These are phyloP conservation scores for Xylariaceae sp. DNA, from an alignment of 2,329 filamentous ascomycete genomes.

Conservation along the genomic window DNA sequence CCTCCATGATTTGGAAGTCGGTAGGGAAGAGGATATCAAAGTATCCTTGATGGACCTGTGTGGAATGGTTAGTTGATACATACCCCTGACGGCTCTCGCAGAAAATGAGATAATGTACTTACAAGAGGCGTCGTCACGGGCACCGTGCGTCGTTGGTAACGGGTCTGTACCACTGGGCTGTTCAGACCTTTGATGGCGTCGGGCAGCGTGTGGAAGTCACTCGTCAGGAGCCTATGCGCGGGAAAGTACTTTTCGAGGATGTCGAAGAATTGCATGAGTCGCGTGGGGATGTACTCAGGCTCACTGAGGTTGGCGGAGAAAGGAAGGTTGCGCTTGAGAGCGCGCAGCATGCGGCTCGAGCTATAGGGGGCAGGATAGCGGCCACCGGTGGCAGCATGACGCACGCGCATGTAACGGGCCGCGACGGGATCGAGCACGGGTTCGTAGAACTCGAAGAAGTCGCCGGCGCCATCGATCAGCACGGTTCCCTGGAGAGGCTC, in stretches of 20 bases:
- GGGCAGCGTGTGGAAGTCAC: constrained; percentile 83
- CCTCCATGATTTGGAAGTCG: constrained; percentile 84
- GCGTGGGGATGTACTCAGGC: constrained; percentile 90
- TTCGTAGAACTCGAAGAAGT: constrained; percentile 93
- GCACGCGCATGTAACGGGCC: constrained; percentile 75
- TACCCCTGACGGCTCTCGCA: not conserved
- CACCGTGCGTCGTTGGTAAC: constrained; percentile 80
- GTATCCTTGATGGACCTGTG: constrained; percentile 90
- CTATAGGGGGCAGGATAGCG: constrained; percentile 59
- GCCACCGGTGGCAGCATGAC: constrained; percentile 66
- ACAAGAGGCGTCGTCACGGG: constrained; percentile 87
- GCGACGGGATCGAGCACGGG: constrained; percentile 75
- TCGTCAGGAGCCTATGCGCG: constrained; percentile 78
- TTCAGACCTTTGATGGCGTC: constrained; percentile 81
- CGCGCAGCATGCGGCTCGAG: constrained; percentile 50
- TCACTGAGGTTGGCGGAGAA: constrained; percentile 70
- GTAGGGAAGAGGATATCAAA: constrained; percentile 99
- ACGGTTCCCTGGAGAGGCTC: constrained; percentile 83
- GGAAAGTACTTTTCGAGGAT: constrained; percentile 85
- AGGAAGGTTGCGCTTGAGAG: constrained; percentile 59
- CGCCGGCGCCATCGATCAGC: constrained; percentile 75
- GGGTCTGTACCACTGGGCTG: constrained; percentile 91
- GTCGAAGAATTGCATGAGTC: constrained; percentile 95
- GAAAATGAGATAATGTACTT: constrained; percentile 34
- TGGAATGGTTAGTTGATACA: not conserved